Percentiles rank a stretch among this genome's conserved stretches.
Evolutionary conservation across 495 filamentous ascomycete species (phyloP).

Genomic region (Trypethelium eluteriae): DNA sequence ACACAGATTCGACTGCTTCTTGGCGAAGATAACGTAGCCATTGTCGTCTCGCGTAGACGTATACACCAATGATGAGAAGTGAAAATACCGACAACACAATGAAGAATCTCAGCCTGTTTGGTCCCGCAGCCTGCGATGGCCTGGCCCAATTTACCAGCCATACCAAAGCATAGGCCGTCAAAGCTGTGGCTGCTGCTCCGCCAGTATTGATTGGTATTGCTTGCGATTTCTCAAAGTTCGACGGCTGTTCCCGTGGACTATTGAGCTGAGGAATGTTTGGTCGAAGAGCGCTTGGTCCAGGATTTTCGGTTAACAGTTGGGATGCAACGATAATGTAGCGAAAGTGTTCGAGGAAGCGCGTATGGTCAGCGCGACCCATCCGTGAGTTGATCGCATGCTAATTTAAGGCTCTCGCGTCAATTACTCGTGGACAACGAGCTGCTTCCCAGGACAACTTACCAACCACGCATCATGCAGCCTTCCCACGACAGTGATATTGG

Average conservation of each 20-base stretch:
- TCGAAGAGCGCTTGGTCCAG: constrained; percentile 40
- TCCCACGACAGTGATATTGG: constrained; percentile 44
- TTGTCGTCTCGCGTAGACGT: constrained; percentile 69
- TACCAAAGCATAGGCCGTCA: constrained; percentile 59
- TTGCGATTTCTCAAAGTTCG: neutral
- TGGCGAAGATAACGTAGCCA: constrained; percentile 77
- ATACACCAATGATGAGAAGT: constrained; percentile 50
- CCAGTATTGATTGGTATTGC: constrained; percentile 30
- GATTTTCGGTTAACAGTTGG: constrained; percentile 71
- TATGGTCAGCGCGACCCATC: constrained; percentile 73
- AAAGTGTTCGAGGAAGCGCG: constrained; percentile 87
- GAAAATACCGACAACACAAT: constrained; percentile 52
- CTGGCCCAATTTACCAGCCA: constrained; percentile 66
- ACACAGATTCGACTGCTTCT: constrained; percentile 67
- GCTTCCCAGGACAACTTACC: constrained; percentile 36
- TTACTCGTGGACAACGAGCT: constrained; percentile 16
- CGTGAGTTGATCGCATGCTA: constrained; percentile 61
- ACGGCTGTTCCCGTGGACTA: constrained; percentile 28
- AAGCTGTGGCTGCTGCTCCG: constrained; percentile 46
- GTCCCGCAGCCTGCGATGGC: constrained; percentile 38
- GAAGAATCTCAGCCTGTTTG: constrained; percentile 49
- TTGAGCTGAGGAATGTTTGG: constrained; percentile 25
- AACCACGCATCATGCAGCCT: constrained; percentile 53
- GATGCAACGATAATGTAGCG: constrained; percentile 93
- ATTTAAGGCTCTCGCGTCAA: constrained; percentile 22